Conservation (phyloP, 106 monocot species). For the Apostasia ramifera region DNA sequence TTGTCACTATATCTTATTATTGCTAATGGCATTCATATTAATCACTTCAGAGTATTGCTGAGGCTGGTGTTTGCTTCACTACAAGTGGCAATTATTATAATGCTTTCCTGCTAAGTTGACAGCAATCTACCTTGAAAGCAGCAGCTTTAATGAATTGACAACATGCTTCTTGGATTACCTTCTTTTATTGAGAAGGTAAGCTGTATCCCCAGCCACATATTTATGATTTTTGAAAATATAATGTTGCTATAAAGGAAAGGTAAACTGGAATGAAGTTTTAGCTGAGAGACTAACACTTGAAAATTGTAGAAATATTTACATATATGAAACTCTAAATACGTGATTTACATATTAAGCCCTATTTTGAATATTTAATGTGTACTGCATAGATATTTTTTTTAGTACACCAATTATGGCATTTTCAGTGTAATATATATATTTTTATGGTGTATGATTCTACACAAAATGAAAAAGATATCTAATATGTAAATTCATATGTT, state of each 20-base stretch:
- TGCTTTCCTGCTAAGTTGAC: conserved; percentile 4
- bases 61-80: background rate
- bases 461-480: too few relatives aligned
- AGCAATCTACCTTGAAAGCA: background rate
- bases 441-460: too few relatives aligned
- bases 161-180: conserved; percentile 1
- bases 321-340: too few relatives aligned
- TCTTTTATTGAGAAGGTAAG: conserved; percentile 1
- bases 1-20: background rate
- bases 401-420: too few relatives aligned
- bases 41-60: too few relatives aligned
- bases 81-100: background rate
- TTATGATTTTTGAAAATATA: background rate
- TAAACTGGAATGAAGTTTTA: background rate
- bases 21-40: background rate
- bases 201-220: background rate
- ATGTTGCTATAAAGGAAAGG: background rate
- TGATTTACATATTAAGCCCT: too few relatives aligned
- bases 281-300: too few relatives aligned
- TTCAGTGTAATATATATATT: too few relatives aligned
- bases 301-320: too few relatives aligned
- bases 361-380: too few relatives aligned
- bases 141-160: conserved; percentile 6
- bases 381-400: too few relatives aligned
- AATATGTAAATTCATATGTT: too few relatives aligned